Evolutionary conservation across 1,284 basidiomycete genomes (phyloP).

Genomic region (Ganoderma boninense): DNA sequence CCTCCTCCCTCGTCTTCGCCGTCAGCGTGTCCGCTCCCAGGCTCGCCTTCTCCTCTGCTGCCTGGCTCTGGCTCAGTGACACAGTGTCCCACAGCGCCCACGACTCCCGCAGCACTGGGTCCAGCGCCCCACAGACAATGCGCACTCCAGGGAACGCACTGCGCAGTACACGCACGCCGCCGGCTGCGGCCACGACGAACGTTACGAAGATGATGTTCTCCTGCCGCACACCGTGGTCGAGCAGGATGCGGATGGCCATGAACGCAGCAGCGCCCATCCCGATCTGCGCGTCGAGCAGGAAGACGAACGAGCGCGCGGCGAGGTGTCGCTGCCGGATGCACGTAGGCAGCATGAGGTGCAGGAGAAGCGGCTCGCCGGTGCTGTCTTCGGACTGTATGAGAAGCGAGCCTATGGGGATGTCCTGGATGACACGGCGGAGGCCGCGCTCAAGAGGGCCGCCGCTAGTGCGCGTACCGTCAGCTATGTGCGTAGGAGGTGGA

Average conservation of each 20-base stretch:
- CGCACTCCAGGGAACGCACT: constrained; percentile 85
- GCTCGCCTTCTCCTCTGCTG: constrained; percentile 39
- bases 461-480: constrained; percentile 47
- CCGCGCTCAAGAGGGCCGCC: constrained; percentile 93
- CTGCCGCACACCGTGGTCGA: constrained; percentile 94
- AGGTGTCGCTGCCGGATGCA: constrained; percentile 70
- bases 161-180: constrained; percentile 81
- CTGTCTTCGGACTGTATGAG: constrained; percentile 89
- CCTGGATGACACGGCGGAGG: constrained; percentile 88
- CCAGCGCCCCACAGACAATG: constrained; percentile 86
- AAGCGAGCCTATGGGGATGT: constrained; percentile 89
- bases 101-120: constrained; percentile 75
- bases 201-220: constrained; percentile 89
- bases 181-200: constrained; percentile 85
- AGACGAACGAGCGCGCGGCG: constrained; percentile 81
- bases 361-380: constrained; percentile 89
- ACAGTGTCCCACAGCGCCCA: constrained; percentile 62
- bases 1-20: constrained; percentile 38
- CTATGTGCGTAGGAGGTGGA: neutral
- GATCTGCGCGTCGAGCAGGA: constrained; percentile 96
- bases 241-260: constrained; percentile 95
- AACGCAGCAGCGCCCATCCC: constrained; percentile 95
- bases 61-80: constrained; percentile 44
- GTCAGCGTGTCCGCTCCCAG: constrained; percentile 26
- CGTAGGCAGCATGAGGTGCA: constrained; percentile 83